Evolutionary conservation across 768 basidiomycete species (phyloP).

Genomic region (Ramaria rubella): DNA sequence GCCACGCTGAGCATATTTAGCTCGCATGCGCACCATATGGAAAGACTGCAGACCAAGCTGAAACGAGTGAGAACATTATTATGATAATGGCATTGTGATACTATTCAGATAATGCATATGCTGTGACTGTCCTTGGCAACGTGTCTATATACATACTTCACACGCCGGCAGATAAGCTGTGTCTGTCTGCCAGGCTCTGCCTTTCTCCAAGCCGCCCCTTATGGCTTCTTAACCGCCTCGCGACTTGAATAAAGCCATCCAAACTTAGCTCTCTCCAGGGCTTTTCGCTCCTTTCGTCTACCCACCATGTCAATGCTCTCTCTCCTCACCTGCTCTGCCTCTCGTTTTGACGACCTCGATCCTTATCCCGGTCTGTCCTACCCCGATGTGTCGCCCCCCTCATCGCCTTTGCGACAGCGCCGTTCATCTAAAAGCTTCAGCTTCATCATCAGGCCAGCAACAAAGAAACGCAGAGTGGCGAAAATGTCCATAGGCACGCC

Average conservation of each 20-base stretch:
- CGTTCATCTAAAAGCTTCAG: constrained; percentile 8
- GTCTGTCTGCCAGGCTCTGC: not conserved
- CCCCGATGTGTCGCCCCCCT: constrained; percentile 3
- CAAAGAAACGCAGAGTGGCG: constrained; percentile 4
- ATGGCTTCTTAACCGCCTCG: not conserved
- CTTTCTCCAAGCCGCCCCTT: not conserved
- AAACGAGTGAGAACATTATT: no score
- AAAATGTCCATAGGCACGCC: constrained; percentile 17
- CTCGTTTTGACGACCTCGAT: constrained; percentile 14
- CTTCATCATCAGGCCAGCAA: not conserved
- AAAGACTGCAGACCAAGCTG: no score
- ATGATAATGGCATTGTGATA: no score
- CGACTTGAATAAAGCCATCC: not conserved
- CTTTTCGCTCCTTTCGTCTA: not conserved
- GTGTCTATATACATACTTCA: no score
- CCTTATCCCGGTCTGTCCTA: not conserved
- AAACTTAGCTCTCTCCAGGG: no score
- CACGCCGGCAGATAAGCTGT: not conserved
- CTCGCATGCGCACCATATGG: no score
- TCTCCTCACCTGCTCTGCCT: constrained; percentile 13
- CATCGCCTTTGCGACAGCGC: constrained; percentile 6
- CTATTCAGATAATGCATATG: no score
- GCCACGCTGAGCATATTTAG: no score
- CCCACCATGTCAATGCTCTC: constrained; percentile 11
- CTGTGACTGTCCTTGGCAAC: no score